Conservation (phyloP, 2,329 filamentous ascomycete genomes). For the Ophiosphaerella korrae region DNA sequence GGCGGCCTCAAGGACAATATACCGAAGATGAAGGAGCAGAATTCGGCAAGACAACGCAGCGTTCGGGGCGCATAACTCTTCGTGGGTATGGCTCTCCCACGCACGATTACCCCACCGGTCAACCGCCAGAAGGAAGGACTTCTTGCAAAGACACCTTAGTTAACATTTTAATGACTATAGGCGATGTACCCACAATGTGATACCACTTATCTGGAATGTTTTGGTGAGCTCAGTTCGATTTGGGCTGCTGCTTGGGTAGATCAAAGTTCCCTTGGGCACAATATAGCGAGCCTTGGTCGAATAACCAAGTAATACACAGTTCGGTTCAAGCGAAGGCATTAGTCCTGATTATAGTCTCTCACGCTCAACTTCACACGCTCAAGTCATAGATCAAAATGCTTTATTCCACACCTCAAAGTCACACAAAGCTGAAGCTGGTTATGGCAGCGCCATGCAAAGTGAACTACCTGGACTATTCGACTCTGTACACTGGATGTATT, state of each 20-base stretch:
- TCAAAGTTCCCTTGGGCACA: no score
- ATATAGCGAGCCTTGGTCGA: no score
- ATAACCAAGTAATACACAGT: no score
- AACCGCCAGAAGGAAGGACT: conserved; percentile 8
- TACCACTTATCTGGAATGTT: conserved; percentile 23
- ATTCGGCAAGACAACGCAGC: conserved; percentile 4
- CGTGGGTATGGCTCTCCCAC: conserved; percentile 25
- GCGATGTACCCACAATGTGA: conserved; percentile 25
- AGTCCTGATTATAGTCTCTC: no score
- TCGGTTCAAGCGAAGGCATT: no score
- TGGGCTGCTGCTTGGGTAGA: neutral
- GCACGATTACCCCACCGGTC: conserved; percentile 1
- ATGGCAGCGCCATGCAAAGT: no score
- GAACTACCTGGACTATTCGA: no score
- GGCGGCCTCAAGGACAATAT: conserved; percentile 1
- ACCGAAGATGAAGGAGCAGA: neutral
- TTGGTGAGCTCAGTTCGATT: neutral
- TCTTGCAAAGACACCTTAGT: conserved; percentile 15
- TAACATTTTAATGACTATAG: conserved; percentile 29
- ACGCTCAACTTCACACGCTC: no score
- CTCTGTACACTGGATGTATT: conserved; percentile 1
- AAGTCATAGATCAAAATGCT: no score
- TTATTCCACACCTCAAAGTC: no score
- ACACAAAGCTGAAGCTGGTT: no score
- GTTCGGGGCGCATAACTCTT: conserved; percentile 24